A percentile compares a stretch with the other conserved stretches of the same genome.
phyloP scores from a whole-genome alignment of 352 stramenopile genomes.

The Salisapilia sapeloensis region DNA sequence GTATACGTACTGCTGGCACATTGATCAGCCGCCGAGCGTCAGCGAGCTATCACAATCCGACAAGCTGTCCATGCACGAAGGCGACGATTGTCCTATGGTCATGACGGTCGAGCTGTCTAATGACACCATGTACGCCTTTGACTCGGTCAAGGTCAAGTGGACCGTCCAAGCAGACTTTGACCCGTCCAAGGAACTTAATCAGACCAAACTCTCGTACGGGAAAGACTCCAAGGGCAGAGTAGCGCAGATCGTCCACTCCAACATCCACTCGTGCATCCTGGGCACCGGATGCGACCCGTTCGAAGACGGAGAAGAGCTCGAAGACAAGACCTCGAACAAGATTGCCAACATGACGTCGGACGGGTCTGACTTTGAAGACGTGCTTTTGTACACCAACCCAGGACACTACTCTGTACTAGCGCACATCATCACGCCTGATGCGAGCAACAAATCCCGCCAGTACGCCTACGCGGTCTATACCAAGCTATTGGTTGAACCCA shows the following conservation, averaged over 20 bases:
- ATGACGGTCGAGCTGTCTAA: slow-evolving; percentile 24
- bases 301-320: slow-evolving; percentile 19
- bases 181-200: slow-evolving; percentile 19
- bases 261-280: slow-evolving; percentile 35
- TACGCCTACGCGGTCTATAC: not conserved
- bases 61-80: slow-evolving; percentile 15
- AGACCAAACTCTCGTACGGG: slow-evolving; percentile 23
- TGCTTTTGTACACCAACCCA: slow-evolving; percentile 12
- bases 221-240: slow-evolving; percentile 10
- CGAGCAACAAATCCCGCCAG: not conserved
- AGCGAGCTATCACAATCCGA: slow-evolving; percentile 23
- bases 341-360: slow-evolving; percentile 44
- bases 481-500: too few relatives aligned
- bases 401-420: slow-evolving; percentile 30
- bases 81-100: slow-evolving; percentile 25
- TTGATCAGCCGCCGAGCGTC: slow-evolving; percentile 15
- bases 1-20: slow-evolving; percentile 39
- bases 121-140: slow-evolving; percentile 26
- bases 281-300: slow-evolving; percentile 36
- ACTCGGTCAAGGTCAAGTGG: slow-evolving; percentile 44
- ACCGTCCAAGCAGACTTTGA: slow-evolving; percentile 32
- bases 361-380: slow-evolving; percentile 12
- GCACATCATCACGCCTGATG: slow-evolving; percentile 16
- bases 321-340: slow-evolving; percentile 33
- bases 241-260: slow-evolving; percentile 51